Base-by-base conservation (phyloP, 2,329 filamentous ascomycete species). In the Aphanocladium album region DNA sequence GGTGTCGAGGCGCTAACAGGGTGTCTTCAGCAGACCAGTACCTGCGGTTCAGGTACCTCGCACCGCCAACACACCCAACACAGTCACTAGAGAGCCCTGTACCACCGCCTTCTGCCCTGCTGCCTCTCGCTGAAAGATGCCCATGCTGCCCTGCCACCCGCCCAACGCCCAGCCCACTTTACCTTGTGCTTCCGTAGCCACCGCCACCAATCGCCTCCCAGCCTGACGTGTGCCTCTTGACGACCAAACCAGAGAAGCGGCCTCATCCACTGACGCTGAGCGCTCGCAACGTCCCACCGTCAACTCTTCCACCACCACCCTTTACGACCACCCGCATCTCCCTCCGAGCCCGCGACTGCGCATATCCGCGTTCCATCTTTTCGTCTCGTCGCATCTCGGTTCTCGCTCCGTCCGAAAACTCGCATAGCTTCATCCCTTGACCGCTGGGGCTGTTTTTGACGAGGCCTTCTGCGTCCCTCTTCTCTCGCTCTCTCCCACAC, bases 401-500 rank as follows among this genome's bases (percentile, higher is more conserved):
- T 43, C 3, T 16, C 7, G 12, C 17, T 3, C n/a, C 16, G 11
- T 45, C 37, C 45, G 47, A 39, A 37, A 21, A 49, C 35, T 45
- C 49, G 12, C 37, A 35, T 37, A 25, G 21, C 33, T 41, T 47
- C 14, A 53, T 46, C 49, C 27, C 49, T 47, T 49, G 39, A 27
- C 17, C 17, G n/a, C 17, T 30, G 23, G 55, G 23, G 21, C 25
- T 12, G 43, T 41, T 37, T 35, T 43, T n/a, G 35, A 47, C 56
- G 23, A 50, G 41, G 35, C 54, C 56, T 41, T 49, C 39, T 7
- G 12, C 45, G 43, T 57, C 43, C 60, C 58, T 62, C 62, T 35
- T 64, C 65, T 67, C 63, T 62, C 68, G 17, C 23, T 14, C 47
- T 12, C 41, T 57, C 57, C 43, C 55, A 21, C 45, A 67, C 60